Evolutionary conservation across 371 early-diverging fungal species (phyloP).

Genomic region (Rhizopus sp.): DNA sequence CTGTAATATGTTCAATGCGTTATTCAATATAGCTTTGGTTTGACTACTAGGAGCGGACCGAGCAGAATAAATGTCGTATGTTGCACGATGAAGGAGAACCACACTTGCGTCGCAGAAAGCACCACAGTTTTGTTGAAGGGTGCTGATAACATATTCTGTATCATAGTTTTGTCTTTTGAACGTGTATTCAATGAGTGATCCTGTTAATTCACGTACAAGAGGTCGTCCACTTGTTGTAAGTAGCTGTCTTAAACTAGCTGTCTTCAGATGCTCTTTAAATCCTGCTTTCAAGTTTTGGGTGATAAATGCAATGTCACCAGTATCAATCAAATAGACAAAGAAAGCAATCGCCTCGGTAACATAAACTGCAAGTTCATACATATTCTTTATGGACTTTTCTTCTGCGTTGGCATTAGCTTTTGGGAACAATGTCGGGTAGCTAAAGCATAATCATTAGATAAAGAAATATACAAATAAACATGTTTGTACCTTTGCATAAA

Average conservation of each 20-base stretch:
- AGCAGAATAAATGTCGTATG: slow-evolving; percentile 26
- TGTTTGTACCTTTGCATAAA: slow-evolving; percentile 11
- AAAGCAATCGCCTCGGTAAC: slow-evolving; percentile 16
- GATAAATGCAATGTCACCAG: slow-evolving; percentile 9
- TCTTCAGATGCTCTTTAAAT: not conserved
- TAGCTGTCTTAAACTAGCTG: slow-evolving; percentile 5
- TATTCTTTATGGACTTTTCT: slow-evolving; percentile 3
- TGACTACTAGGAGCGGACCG: slow-evolving; percentile 45
- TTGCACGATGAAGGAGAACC: slow-evolving; percentile 66
- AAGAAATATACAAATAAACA: not conserved
- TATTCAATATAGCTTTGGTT: slow-evolving; percentile 48
- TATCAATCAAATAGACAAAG: slow-evolving; percentile 17
- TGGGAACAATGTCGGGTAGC: slow-evolving; percentile 1
- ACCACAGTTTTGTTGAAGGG: slow-evolving; percentile 69
- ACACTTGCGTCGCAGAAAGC: slow-evolving; percentile 55
- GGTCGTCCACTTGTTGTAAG: slow-evolving; percentile 18
- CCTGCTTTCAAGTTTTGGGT: slow-evolving; percentile 7
- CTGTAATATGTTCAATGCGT: slow-evolving; percentile 56
- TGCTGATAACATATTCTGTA: slow-evolving; percentile 21
- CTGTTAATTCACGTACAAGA: slow-evolving; percentile 11
- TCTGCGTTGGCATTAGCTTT: not conserved
- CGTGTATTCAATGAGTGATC: slow-evolving; percentile 13
- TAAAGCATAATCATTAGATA: not conserved
- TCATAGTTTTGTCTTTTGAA: slow-evolving; percentile 10
- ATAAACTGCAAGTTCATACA: slow-evolving; percentile 10